phyloP scores from a whole-genome alignment of 2,329 filamentous ascomycete species.

The Ciborinia camelliae region DNA sequence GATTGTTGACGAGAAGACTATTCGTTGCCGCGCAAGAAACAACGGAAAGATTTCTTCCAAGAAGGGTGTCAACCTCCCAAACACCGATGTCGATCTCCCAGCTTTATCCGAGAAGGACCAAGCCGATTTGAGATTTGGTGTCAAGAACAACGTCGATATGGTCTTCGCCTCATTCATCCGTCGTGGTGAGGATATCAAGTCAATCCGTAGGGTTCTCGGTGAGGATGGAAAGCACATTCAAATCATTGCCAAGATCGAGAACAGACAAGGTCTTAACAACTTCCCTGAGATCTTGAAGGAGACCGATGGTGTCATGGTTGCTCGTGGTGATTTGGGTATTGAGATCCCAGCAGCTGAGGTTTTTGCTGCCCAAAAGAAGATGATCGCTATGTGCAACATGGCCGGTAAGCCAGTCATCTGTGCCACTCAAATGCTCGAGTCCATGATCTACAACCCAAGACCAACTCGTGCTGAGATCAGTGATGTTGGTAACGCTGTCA shows the following conservation, averaged over 20 bases:
- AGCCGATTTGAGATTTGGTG: slow-evolving; percentile 87
- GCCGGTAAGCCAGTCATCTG: slow-evolving; percentile 98
- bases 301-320: slow-evolving; percentile 99
- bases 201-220: slow-evolving; percentile 89
- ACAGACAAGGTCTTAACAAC: slow-evolving; percentile 99
- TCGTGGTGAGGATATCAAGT: slow-evolving; percentile 83
- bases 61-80: slow-evolving; percentile 98
- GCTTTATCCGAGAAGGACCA: slow-evolving; percentile 98
- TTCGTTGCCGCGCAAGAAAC: slow-evolving; percentile 86
- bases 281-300: slow-evolving; percentile 94
- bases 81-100: slow-evolving; percentile 97
- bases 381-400: slow-evolving; percentile 99
- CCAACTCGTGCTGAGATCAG: slow-evolving; percentile 98
- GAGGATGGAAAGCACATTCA: slow-evolving; percentile 93
- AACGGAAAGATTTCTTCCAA: slow-evolving; percentile 98
- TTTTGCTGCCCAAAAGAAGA: slow-evolving; percentile 99
- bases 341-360: slow-evolving; percentile 98
- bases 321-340: slow-evolving; percentile 96
- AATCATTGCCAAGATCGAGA: slow-evolving; percentile 99
- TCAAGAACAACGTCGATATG: slow-evolving; percentile 99
- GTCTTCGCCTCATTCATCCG: slow-evolving; percentile 98
- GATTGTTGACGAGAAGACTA: slow-evolving; percentile 82
- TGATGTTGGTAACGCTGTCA: slow-evolving; percentile 96
- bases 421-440: slow-evolving; percentile 99
- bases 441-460: slow-evolving; percentile 99